Percentiles rank a stretch among this genome's conserved stretches.
Evolutionary conservation across 495 filamentous ascomycete genomes (phyloP).

Genomic region (Cercophora samala): DNA sequence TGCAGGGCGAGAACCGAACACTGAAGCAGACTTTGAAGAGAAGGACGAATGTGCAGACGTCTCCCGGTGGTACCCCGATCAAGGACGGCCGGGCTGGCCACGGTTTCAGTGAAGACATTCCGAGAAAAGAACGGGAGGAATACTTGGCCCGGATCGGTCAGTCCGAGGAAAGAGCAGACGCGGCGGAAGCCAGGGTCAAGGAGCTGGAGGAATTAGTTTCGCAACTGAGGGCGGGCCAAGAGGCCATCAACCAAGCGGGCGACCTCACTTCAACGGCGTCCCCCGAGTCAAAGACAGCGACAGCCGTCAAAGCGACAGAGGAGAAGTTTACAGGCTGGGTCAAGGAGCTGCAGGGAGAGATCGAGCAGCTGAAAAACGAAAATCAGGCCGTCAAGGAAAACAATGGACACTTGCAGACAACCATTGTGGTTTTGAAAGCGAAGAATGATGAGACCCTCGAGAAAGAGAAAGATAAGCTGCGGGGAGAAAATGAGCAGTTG

Average conservation of each 20-base stretch:
- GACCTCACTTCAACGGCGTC: not conserved
- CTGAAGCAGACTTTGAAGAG: not conserved
- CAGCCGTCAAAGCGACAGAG: not conserved
- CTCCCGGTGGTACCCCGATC: not conserved
- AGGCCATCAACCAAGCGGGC: not conserved
- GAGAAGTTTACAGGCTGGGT: not conserved
- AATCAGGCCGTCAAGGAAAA: not conserved
- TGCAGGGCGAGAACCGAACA: not conserved
- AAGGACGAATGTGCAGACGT: not conserved
- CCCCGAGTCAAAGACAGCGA: not conserved
- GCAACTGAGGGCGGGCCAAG: not conserved
- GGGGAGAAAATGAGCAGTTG: not conserved
- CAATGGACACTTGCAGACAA: not conserved
- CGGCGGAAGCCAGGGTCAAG: not conserved
- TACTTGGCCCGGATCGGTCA: not conserved
- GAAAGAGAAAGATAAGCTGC: not conserved
- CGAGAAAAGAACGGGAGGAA: not conserved
- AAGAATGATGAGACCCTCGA: not conserved
- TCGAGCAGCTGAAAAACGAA: not conserved
- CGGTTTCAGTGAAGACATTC: not conserved
- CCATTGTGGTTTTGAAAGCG: not conserved
- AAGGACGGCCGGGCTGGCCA: not conserved
- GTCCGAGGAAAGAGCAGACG: not conserved
- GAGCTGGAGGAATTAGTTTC: not conserved
- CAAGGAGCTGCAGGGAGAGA: not conserved